phyloP scores from a whole-genome alignment of 768 basidiomycete species.

The Floccularia luteovirens region DNA sequence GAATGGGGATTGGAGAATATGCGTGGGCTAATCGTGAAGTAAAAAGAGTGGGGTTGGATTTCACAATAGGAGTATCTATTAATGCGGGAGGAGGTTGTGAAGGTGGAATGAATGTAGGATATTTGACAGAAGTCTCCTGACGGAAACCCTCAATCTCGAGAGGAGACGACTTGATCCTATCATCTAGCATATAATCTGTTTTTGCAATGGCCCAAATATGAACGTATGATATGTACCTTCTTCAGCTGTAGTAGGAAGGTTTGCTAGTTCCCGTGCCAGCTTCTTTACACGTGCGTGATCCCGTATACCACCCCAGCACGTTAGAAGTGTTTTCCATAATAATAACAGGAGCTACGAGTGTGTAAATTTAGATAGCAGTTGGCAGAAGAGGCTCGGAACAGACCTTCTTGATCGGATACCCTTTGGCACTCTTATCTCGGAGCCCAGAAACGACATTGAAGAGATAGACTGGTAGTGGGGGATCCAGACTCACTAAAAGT shows the following conservation, averaged over 20 bases:
- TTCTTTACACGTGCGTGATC: slow-evolving; percentile 81
- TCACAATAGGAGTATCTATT: slow-evolving; percentile 24
- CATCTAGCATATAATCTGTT: slow-evolving; percentile 23
- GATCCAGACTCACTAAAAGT: slow-evolving; percentile 85
- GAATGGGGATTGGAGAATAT: slow-evolving; percentile 86
- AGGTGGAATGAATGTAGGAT: slow-evolving; percentile 84
- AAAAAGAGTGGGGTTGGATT: slow-evolving; percentile 27
- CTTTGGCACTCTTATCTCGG: slow-evolving; percentile 89
- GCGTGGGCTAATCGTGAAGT: slow-evolving; percentile 79
- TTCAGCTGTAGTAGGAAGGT: slow-evolving; percentile 53
- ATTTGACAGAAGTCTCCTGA: slow-evolving; percentile 89
- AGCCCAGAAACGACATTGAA: slow-evolving; percentile 87
- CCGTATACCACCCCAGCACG: slow-evolving; percentile 88
- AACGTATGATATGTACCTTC: slow-evolving; percentile 17
- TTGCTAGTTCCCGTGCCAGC: slow-evolving; percentile 78
- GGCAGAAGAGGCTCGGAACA: neutral
- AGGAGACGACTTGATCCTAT: slow-evolving; percentile 83
- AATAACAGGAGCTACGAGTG: slow-evolving; percentile 72
- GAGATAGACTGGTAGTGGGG: slow-evolving; percentile 87
- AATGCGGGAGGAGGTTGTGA: slow-evolving; percentile 28
- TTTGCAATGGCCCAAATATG: slow-evolving; percentile 6
- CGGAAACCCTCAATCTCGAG: slow-evolving; percentile 87
- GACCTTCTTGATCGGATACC: slow-evolving; percentile 97
- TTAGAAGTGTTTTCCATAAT: slow-evolving; percentile 89
- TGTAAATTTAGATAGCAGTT: neutral